Conservation (phyloP, 257 asterid species). For the Leonotis leonurus region DNA sequence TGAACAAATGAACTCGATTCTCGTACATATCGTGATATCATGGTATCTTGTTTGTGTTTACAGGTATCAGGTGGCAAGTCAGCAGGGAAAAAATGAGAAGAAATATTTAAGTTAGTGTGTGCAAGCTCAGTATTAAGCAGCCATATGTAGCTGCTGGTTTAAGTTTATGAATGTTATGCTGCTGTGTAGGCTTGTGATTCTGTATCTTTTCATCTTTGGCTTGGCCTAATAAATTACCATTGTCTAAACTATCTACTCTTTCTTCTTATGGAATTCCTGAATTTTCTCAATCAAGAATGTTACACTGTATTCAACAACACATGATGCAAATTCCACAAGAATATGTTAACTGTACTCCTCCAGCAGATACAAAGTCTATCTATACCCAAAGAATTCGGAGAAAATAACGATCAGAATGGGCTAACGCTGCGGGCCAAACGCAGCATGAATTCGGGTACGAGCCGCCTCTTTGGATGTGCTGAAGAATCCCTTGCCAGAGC, state of each 20-base stretch:
- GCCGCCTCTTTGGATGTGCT: conserved; percentile 66
- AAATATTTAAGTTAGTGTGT: neutral
- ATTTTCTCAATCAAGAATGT: neutral
- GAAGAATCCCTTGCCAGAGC: conserved; percentile 49
- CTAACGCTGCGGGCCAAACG: conserved; percentile 57
- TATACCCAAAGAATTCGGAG: conserved; percentile 7
- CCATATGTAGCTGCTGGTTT: conserved; percentile 3
- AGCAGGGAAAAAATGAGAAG: conserved; percentile 28
- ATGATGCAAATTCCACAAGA: neutral
- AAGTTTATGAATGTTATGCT: conserved; percentile 6
- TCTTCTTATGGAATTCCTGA: too few species aligned
- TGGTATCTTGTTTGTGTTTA: neutral
- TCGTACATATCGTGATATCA: neutral
- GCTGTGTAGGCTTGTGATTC: conserved; percentile 3
- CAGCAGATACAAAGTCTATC: neutral
- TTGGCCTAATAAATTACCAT: conserved; percentile 12
- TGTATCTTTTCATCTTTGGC: conserved; percentile 14
- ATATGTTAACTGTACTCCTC: conserved; percentile 16
- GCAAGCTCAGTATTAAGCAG: conserved; percentile 9
- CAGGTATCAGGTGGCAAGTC: conserved; percentile 31
- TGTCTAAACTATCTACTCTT: neutral
- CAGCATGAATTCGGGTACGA: conserved; percentile 92
- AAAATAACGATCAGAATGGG: conserved; percentile 47
- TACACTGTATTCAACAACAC: neutral
- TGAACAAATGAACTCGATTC: neutral